Conservation (phyloP, 1,139 yeast genomes). For the Kazachstania sp. region DNA sequence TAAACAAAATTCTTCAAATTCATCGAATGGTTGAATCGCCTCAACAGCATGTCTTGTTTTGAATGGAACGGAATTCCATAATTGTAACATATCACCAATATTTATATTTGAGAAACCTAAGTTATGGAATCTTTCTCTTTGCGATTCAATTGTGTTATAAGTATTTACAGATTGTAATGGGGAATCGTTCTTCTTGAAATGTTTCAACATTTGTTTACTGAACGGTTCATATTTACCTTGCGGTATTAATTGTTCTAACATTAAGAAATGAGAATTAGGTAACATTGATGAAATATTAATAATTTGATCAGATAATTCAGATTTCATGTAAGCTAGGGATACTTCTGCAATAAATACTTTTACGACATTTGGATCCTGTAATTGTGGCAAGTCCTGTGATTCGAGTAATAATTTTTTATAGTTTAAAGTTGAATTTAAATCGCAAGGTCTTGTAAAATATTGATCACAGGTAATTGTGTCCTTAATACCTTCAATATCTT, state of each 20-base stretch:
- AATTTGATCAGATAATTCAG: slow-evolving; percentile 57
- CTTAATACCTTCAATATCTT: slow-evolving; percentile 14
- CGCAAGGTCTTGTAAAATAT: slow-evolving; percentile 65
- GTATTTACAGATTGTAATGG: slow-evolving; percentile 57
- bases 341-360: slow-evolving; percentile 73
- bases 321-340: slow-evolving; percentile 72
- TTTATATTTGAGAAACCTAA: slow-evolving; percentile 45
- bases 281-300: slow-evolving; percentile 42
- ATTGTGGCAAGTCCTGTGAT: slow-evolving; percentile 2
- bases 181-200: slow-evolving; percentile 58
- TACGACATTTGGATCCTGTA: slow-evolving; percentile 31
- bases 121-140: slow-evolving; percentile 41
- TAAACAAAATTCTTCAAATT: slow-evolving; percentile 71
- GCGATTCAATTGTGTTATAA: slow-evolving; percentile 48
- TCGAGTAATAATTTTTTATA: slow-evolving; percentile 36
- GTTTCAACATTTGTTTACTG: slow-evolving; percentile 66
- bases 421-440: slow-evolving; percentile 43
- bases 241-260: slow-evolving; percentile 68
- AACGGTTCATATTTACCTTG: slow-evolving; percentile 56
- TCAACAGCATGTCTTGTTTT: slow-evolving; percentile 40
- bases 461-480: slow-evolving; percentile 36
- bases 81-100: slow-evolving; percentile 45
- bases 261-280: slow-evolving; percentile 50
- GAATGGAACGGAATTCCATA: slow-evolving; percentile 44
- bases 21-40: slow-evolving; percentile 66